Evolutionary conservation across 768 basidiomycete species (phyloP).

Genomic region (Obba rivulosa): DNA sequence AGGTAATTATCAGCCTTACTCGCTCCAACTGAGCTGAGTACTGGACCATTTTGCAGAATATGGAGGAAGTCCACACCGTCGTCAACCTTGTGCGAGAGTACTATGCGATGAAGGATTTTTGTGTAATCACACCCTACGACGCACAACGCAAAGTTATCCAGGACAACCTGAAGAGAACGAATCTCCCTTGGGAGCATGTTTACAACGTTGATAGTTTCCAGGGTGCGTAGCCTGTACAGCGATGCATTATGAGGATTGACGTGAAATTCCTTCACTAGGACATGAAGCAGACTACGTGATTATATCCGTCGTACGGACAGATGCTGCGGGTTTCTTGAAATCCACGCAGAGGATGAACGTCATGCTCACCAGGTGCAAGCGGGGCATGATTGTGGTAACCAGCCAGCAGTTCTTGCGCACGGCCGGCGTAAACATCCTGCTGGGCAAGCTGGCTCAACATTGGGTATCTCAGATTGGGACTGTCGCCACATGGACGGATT

Average conservation of each 20-base stretch:
- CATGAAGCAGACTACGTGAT: constrained; percentile 48
- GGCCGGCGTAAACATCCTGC: constrained; percentile 29
- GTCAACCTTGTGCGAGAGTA: constrained; percentile 38
- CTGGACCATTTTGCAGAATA: constrained; percentile 29
- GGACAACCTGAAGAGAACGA: constrained; percentile 26
- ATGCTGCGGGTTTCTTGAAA: constrained; percentile 39
- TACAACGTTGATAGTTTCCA: constrained; percentile 55
- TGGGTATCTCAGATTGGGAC: constrained; percentile 19
- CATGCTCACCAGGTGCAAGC: constrained; percentile 38
- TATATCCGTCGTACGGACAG: constrained; percentile 46
- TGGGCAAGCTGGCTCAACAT: constrained; percentile 31
- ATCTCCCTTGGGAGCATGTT: constrained; percentile 36
- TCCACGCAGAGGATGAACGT: constrained; percentile 46
- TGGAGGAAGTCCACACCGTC: constrained; percentile 33
- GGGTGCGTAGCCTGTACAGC: constrained; percentile 25
- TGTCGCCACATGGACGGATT: background rate
- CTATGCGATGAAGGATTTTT: constrained; percentile 33
- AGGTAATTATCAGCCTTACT: constrained; percentile 23
- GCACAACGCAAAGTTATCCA: constrained; percentile 43
- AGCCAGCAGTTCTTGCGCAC: constrained; percentile 33
- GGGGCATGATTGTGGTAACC: constrained; percentile 44
- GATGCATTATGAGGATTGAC: too few relatives aligned
- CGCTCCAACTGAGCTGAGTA: background rate
- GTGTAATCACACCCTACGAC: constrained; percentile 52
- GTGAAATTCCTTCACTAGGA: constrained; percentile 24